Evolutionary conservation across 2,329 filamentous ascomycete genomes (phyloP), one percentile per base, ranked within the genome.

Genomic region (Pseudogymnoascus sp.): DNA sequence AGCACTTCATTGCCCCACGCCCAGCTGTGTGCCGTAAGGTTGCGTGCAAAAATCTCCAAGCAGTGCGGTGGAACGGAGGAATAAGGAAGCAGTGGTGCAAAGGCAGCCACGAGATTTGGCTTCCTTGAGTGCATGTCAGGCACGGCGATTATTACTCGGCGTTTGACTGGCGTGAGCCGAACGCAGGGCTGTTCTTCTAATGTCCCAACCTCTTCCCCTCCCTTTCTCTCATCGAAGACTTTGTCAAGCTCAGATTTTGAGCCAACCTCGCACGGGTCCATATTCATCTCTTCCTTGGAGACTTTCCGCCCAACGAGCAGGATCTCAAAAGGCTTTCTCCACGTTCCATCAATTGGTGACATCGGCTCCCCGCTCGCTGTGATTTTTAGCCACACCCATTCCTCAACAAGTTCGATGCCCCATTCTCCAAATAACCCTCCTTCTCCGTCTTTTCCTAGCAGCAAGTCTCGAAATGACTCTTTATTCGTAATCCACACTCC

Each of bases 401-500:
- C 88, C 59, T 87, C 84, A 0, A 84, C 78, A 10, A 84, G 71
- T 61, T 86, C 80, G 0, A 93, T 75, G 24, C 84, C 87, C 88
- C 88, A 91, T 35, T 78, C 74, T 6, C 82, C 79, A 66, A 93
- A 88, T 2, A 93, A 67, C 1, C 87, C 87, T 1, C 68, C 68
- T 1, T 76, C 73, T 0, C 75, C 78, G 61, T 86, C 72, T 56
- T 56, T 33, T 35, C 50, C 50, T 11, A 91, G 75, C 4, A 84
- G 80, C 22, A 83, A 74, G 2, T 85, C 78, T 22, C 84, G 74
- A 59, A 82, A 72, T 0, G 74, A 78, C 2, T 81, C 75, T 66
- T 87, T 90, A 74, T 93, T 93, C 60, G 90, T 93, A 63, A 92
- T 81, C 90, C 90, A 93, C 19, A 93, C 75, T 16, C 83, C 89